Evolutionary conservation across 202 grass and related monocot genomes (phyloP).

Genomic region (Panicum virgatum): DNA sequence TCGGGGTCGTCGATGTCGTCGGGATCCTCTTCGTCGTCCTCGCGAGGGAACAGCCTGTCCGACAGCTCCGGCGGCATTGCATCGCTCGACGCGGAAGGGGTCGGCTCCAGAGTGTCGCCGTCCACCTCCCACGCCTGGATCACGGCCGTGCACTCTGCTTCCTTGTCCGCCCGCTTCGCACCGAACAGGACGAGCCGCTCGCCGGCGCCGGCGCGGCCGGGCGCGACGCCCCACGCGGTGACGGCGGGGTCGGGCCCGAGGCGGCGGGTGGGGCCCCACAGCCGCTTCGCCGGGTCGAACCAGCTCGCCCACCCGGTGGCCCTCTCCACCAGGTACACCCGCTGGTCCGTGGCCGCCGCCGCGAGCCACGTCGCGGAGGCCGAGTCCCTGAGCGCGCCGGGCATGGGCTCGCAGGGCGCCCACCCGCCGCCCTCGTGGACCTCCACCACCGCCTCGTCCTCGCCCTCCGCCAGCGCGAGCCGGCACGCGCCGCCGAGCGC

Average conservation of each 20-base stretch:
- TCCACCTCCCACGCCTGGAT: conserved; percentile 63
- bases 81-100: conserved; percentile 2
- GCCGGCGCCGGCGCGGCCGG: conserved; percentile 10
- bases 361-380: conserved; percentile 67
- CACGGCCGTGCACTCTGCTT: conserved; percentile 16
- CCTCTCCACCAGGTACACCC: conserved; percentile 64
- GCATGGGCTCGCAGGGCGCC: conserved; percentile 62
- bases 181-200: conserved; percentile 61
- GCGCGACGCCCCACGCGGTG: conserved; percentile 50
- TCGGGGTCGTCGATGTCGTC: conserved; percentile 11
- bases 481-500: conserved; percentile 64
- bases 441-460: conserved; percentile 55
- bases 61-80: conserved; percentile 57
- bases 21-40: conserved; percentile 35
- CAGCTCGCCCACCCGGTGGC: conserved; percentile 53
- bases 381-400: conserved; percentile 49
- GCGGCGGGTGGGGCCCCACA: conserved; percentile 53
- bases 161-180: conserved; percentile 34
- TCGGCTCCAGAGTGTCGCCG: conserved; percentile 41
- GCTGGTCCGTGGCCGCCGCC: conserved; percentile 43
- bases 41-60: conserved; percentile 46
- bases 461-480: conserved; percentile 50
- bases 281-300: conserved; percentile 65
- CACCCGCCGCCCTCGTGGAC: conserved; percentile 52
- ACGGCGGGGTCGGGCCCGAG: conserved; percentile 30